phyloP scores from a whole-genome alignment of 2,329 filamentous ascomycete genomes.

The Fusarium dimerum region DNA sequence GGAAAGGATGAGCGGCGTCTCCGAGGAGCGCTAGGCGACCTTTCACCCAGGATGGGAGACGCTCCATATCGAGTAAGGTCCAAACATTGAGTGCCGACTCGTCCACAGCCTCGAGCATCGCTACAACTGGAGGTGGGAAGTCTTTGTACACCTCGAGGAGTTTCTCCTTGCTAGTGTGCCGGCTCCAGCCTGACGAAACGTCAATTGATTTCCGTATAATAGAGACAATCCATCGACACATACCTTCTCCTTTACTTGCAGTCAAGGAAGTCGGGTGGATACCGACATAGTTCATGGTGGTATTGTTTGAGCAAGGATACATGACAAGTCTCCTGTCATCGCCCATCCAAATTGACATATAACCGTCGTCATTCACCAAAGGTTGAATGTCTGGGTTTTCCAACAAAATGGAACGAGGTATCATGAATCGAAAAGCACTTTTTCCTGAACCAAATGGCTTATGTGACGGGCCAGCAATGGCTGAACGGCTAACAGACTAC shows the following conservation, averaged over 20 bases:
- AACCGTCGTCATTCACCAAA: constrained; percentile 11
- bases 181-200: constrained; percentile 40
- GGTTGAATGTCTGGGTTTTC: constrained; percentile 22
- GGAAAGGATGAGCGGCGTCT: constrained; percentile 69
- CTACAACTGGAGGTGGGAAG: constrained; percentile 43
- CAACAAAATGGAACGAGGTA: constrained; percentile 40
- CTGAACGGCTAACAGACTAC: constrained; percentile 27
- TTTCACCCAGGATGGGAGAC: constrained; percentile 55
- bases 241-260: constrained; percentile 6
- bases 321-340: constrained; percentile 46
- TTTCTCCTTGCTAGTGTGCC: constrained; percentile 35
- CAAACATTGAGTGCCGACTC: constrained; percentile 53
- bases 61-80: constrained; percentile 63
- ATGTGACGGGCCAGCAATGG: constrained; percentile 18
- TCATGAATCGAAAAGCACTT: constrained; percentile 57
- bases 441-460: constrained; percentile 49
- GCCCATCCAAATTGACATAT: constrained; percentile 40
- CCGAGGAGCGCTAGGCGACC: constrained; percentile 59
- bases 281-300: constrained; percentile 49
- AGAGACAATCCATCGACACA: too few relatives aligned
- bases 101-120: constrained; percentile 45
- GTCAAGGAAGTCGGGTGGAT: constrained; percentile 45
- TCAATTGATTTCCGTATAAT: fast-evolving
- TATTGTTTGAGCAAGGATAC: constrained; percentile 49
- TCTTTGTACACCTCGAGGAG: constrained; percentile 41